Conservation (phyloP, 495 filamentous ascomycete genomes). For the Melanomma pulvis-pyrius region DNA sequence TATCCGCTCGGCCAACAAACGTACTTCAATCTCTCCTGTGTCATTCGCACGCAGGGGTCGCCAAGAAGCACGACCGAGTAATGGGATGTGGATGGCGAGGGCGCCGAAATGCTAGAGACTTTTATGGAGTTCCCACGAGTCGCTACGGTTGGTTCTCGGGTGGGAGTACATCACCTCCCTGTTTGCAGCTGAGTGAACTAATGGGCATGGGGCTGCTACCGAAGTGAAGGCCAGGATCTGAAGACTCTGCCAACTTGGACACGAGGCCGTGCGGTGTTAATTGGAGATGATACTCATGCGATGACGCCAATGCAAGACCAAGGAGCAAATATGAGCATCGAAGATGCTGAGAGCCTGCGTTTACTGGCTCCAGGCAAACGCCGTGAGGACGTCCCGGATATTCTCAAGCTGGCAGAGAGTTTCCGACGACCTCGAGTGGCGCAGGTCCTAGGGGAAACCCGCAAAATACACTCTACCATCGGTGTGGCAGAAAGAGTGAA, state of each 20-base stretch:
- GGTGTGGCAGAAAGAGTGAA: conserved; percentile 6
- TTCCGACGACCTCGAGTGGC: neutral
- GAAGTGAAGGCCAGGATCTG: conserved; percentile 21
- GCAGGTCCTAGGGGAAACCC: conserved; percentile 2
- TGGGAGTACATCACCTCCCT: neutral
- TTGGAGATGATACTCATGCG: conserved; percentile 56
- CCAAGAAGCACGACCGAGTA: neutral
- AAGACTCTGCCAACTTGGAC: conserved; percentile 39
- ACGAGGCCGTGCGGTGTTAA: conserved; percentile 49
- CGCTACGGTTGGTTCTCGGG: neutral
- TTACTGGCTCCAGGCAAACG: neutral
- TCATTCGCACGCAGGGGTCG: neutral
- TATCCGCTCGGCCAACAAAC: conserved; percentile 5
- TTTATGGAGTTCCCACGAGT: conserved; percentile 7
- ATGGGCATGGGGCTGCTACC: conserved; percentile 1
- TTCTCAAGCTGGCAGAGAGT: neutral
- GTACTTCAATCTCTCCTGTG: conserved; percentile 15
- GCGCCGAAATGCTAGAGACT: neutral
- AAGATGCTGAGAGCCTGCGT: conserved; percentile 37
- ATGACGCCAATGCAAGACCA: conserved; percentile 31
- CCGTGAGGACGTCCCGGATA: neutral
- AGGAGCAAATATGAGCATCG: conserved; percentile 30
- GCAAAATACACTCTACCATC: neutral
- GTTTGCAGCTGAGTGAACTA: neutral
- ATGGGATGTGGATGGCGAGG: conserved; percentile 9